Percentiles rank a stretch among this genome's conserved stretches.
phyloP scores from a whole-genome alignment of 176 grass and related monocot species.

The Triticum turgidum region DNA sequence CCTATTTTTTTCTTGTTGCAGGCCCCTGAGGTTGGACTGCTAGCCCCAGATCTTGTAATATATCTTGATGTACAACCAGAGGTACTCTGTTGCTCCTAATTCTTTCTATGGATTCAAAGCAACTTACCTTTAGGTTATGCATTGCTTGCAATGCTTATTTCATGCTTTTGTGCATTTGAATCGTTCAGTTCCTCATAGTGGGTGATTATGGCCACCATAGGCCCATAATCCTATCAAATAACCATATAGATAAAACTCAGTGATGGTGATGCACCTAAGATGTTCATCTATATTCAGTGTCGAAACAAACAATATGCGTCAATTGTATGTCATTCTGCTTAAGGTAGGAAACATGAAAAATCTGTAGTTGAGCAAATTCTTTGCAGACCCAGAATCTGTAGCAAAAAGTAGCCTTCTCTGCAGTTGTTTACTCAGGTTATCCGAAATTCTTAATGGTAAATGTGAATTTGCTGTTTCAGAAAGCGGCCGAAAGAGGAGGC shows the following conservation, averaged over 20 bases:
- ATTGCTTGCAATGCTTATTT: not conserved
- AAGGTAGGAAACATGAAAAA: not conserved
- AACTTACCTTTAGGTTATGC: not conserved
- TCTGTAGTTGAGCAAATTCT: not conserved
- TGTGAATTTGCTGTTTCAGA: conserved; percentile 49
- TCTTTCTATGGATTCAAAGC: not conserved
- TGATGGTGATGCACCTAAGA: not conserved
- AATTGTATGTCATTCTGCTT: not conserved
- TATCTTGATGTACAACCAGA: conserved; percentile 91
- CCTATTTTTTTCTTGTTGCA: conserved; percentile 17
- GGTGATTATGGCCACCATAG: not conserved
- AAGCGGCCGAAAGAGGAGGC: conserved; percentile 89
- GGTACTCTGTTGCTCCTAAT: conserved; percentile 42
- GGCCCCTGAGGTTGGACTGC: conserved; percentile 79
- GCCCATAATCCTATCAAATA: conserved; percentile 3
- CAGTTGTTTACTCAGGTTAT: not conserved
- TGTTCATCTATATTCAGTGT: not conserved
- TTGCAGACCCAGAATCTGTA: not conserved
- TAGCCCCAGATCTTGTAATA: conserved; percentile 91
- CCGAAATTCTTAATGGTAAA: not conserved
- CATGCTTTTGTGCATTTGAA: not conserved
- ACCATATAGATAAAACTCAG: not conserved
- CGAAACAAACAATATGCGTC: not conserved
- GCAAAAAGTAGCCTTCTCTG: not conserved
- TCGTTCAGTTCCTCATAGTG: not conserved